phyloP scores from a whole-genome alignment of 257 asterid species.

The Forsythia viridissima region DNA sequence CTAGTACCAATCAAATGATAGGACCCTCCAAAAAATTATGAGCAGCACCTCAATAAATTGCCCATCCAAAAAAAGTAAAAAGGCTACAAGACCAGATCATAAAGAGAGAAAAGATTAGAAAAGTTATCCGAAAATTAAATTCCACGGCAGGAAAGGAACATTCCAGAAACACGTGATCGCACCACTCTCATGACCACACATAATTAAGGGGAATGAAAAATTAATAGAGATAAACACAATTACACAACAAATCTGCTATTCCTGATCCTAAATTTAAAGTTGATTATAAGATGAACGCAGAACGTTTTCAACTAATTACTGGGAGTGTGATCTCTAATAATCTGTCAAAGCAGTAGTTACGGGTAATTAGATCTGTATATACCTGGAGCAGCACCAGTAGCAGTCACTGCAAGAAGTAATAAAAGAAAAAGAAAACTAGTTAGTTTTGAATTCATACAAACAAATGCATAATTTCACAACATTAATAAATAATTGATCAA shows the following conservation, averaged over 20 bases:
- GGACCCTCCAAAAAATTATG: not conserved
- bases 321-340: too few species aligned
- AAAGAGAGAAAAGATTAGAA: too few species aligned
- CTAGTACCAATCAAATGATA: too few species aligned
- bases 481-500: not conserved
- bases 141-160: not conserved
- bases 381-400: slow-evolving; percentile 67
- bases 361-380: slow-evolving; percentile 27
- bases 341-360: not conserved
- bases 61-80: not conserved
- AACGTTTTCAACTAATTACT: too few species aligned
- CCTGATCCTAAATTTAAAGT: too few species aligned
- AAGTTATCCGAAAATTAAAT: too few species aligned
- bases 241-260: not conserved
- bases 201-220: not conserved
- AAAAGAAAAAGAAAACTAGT: slow-evolving; percentile 5
- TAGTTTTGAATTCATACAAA: not conserved
- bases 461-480: not conserved
- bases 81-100: not conserved
- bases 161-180: not conserved
- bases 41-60: not conserved
- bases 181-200: not conserved
- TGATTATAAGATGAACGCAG: not conserved
- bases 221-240: not conserved
- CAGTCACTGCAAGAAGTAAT: slow-evolving; percentile 40